Evolutionary conservation across 371 early-diverging fungal genomes (phyloP), one percentile per base, ranked within the genome.

Genomic region (Capniomyces stellatus): DNA sequence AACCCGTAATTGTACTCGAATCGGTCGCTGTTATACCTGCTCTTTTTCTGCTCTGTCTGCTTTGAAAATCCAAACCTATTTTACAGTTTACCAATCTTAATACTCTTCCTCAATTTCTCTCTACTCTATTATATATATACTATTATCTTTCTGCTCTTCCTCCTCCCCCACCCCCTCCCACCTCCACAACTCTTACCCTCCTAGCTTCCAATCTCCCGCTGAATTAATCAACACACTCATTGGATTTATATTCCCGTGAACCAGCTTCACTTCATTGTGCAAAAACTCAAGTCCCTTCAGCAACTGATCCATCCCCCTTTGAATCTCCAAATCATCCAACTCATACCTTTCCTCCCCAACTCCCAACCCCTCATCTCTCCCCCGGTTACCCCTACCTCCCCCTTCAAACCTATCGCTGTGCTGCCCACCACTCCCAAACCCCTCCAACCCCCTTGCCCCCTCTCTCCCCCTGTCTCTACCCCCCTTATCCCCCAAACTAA

Each of bases 161-260:
- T n/a, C n/a, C n/a, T n/a, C n/a, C n/a, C n/a, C n/a, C n/a, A n/a
- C n/a, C n/a, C n/a, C n/a, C n/a, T n/a, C n/a, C n/a, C n/a, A n/a
- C n/a, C n/a, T n/a, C n/a, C n/a, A n/a, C n/a, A n/a, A n/a, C 13
- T 13, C 40, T 40, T 44, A 44, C 46, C 88, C 88, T 57, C 82
- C 83, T 56, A 90, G 72, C 62, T 89, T 90, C 91, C 91, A 90
- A 64, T 90, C 91, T 21, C 91, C 86, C 70, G 72, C 77, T 30
- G 78, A 71, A 59, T 84, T 85, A 30, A 90, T 74, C 69, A 83
- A 83, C 13, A 90, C 72, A 39, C 85, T 71, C 19, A 76, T 78
- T 0, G 87, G 89, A 15, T 73, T 76, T 12, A 90, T 58, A 52
- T 85, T 84, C 6, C 76, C 79, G 61, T 90, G 91, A 21, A 85